Conservation (phyloP, 2,329 filamentous ascomycete species). For the Cercospora beticola region DNA sequence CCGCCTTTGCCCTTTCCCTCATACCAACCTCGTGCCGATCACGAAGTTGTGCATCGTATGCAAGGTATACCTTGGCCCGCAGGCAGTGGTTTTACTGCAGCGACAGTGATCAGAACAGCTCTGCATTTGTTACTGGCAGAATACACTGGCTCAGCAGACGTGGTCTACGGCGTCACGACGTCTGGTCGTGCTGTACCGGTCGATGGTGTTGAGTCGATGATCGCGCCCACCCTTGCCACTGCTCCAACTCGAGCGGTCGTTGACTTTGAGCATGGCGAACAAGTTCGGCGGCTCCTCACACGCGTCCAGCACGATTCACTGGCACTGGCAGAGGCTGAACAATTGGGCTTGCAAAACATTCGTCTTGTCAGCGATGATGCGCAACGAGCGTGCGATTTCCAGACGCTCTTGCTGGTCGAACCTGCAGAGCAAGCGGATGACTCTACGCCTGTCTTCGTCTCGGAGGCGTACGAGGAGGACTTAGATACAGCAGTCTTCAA, state of each 20-base stretch:
- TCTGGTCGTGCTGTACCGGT: conserved; percentile 29
- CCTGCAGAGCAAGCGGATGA: neutral
- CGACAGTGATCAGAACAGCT: conserved; percentile 14
- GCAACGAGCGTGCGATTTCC: conserved; percentile 53
- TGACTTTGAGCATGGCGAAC: neutral
- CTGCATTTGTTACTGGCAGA: conserved; percentile 11
- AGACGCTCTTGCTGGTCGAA: conserved; percentile 54
- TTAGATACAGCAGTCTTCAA: conserved; percentile 3
- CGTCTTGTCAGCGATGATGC: conserved; percentile 1
- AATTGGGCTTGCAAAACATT: conserved; percentile 11
- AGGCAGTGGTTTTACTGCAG: conserved; percentile 11
- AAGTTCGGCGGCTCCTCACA: neutral
- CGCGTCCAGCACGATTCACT: conserved; percentile 14
- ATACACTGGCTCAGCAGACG: conserved; percentile 13
- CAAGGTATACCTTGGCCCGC: conserved; percentile 12
- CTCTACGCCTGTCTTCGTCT: neutral
- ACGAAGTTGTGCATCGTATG: conserved; percentile 30
- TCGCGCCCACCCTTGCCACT: conserved; percentile 24
- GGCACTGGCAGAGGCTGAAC: conserved; percentile 16
- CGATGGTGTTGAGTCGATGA: conserved; percentile 5
- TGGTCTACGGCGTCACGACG: conserved; percentile 18
- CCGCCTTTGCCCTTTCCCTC: conserved; percentile 34
- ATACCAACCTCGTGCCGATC: conserved; percentile 28
- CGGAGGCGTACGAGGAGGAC: neutral
- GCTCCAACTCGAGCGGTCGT: conserved; percentile 9